Evolutionary conservation across 2,329 filamentous ascomycete species (phyloP), one percentile per base, ranked within the genome.

Genomic region (Tolypocladium album): DNA sequence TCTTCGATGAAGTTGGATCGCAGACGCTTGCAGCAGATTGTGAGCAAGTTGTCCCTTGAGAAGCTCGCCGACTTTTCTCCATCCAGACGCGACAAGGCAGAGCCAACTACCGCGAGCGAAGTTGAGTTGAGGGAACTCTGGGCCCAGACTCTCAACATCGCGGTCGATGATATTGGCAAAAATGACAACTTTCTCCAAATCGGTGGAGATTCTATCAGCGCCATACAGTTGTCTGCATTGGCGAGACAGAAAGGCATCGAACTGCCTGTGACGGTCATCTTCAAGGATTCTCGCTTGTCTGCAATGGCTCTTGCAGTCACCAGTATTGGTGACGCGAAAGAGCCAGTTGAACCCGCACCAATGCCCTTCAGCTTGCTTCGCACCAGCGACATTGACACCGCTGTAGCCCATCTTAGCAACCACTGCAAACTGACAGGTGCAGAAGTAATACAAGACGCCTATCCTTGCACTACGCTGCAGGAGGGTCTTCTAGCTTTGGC

Each of bases 391-490:
- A 20, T 39, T 15, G 53, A 56, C 43, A 24, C 43, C 43, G 8
- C n/a, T 9, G 31, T 34, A 12, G 53, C 31, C 24, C 31, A 24
- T n/a, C 31, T 22, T 12, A 22, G 31, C n/a, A 38, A 39, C 17
- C 34, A 55, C n/a, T 55, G 53, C 36, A 38, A 13, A 8, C 3
- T 59, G 2, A 15, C 55, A 17, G 31, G 17, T 6, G 20, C 22
- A 20, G 20, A 55, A 55, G 13, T 59, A 11, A 57, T 72, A 24
- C 53, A 70, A 36, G 72, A 77, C 59, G 62, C 72, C 3, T 77
- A 73, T 55, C 75, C 74, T 2, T 74, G 71, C 64, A 71, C 73
- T 11, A 65, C 70, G 7, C 64, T 76, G 2, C 75, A 77, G 59
- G 72, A 74, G 60, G 73, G 71, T 3, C 68, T 77, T 1, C 67